Evolutionary conservation across 768 basidiomycete genomes (phyloP), one percentile per base, ranked within the genome.

Genomic region (Boletus edulis): DNA sequence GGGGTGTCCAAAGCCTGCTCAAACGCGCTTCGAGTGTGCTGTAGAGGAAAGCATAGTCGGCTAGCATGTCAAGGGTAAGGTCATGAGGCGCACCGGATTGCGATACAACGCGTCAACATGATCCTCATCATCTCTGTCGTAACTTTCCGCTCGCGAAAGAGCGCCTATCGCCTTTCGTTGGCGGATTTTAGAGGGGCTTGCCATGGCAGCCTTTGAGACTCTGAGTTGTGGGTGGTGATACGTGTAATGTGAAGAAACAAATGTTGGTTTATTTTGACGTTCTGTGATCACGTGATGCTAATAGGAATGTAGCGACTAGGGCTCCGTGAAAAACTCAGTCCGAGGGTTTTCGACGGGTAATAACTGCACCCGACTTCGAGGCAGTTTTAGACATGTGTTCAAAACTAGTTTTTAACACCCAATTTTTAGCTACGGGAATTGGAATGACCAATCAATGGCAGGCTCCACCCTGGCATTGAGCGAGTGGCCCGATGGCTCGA

Each of bases 1-100:
- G 75, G 74, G 15, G 84, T 81, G 65, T 91, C 86, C 44, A 91
- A 69, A 46, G 83, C 59, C 57, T 79, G 72, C 67, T 91, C 89
- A 11, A 84, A 67, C 35, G 75, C 74, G 61, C 85, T 86, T 54
- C 85, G 81, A 56, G 78, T 76, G 62, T 72, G 78, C 88, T 79
- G 46, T n/a, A 32, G 78, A 63, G 38, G 51, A 18, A 9, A 46
- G 31, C 43, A 51, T 24, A n/a, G 59, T 58, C 51, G 41, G 44
- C 54, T 38, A 64, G 58, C 40, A 54, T 38, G 54, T 46, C 46
- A 54, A 47, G 41, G 24, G 11, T 9, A 3, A 15, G 15, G 15
- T 18, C 1, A n/a, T 22, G 39, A 44, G 20, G 72, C 76, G 52
- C 67, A 82, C 81, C 13, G 80, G 75, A 55, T 75, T 77, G 58